Base-by-base conservation (phyloP, 306 rosid species). In the Senna siamea region DNA sequence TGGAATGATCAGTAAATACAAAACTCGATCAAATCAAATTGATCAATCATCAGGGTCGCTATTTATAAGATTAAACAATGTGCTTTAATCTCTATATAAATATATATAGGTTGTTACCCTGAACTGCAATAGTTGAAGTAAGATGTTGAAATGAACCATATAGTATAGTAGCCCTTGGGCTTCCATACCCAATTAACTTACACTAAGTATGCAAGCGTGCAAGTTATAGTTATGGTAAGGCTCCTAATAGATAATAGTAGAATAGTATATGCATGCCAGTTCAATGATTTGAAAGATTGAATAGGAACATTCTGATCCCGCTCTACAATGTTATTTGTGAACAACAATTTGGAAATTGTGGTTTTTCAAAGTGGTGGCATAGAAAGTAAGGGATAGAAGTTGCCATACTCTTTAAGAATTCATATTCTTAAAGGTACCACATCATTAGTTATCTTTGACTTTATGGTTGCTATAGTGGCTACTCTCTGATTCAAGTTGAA, bases 111-210 rank as follows among this genome's bases (percentile, higher is more conserved):
- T 75, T 76, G 28, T 52, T 69, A 65, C 78, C 72, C 15, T 8
- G 46, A 34, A 53, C 51, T 38, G 80, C 8, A 17, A 83, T 82
- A 28, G 80, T 82, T 78, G 73, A 75, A 57, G 55, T 66, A 20
- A 74, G 48, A 63, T 6, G 71, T 69, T 69, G 55, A 69, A 72
- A 72, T n/a, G 4, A 40, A 66, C 44, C 5, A 18, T 28, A 38
- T 44, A n/a, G 66, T 34, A 34, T 7, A 59, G 66, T 60, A n/a
- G 11, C 38, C 35, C 32, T 74, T 15, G 12, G 59, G 35, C 57
- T 41, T 54, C 40, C 43, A 46, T 34, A 70, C 52, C 51, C 57
- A 55, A 2, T 32, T 5, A 2, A 80, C 63, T 69, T 75, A 57
- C 44, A 10, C 72, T 5, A 47, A 56, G 48, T 41, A 66, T 68